Percentiles rank a stretch among this genome's conserved stretches.
Conservation (phyloP, 2,329 filamentous ascomycete genomes). For the Teratosphaeria nubilosa region DNA sequence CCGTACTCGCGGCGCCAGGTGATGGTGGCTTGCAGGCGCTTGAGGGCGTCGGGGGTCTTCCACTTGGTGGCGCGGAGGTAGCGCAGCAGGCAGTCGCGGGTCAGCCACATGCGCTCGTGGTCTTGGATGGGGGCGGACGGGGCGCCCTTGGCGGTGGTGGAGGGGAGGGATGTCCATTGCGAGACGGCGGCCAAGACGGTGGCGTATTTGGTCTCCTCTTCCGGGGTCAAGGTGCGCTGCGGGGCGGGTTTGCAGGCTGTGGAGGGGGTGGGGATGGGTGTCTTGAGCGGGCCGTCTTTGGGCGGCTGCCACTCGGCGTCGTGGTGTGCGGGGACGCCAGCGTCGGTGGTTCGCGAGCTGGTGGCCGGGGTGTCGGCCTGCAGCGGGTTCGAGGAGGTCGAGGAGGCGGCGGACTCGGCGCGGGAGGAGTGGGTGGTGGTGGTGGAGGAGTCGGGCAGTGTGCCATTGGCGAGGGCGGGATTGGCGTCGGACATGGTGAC, state of each 20-base stretch:
- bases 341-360: conserved; percentile 14
- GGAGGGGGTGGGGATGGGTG: conserved; percentile 22
- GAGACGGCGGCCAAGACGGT: conserved; percentile 60
- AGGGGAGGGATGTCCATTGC: conserved; percentile 60
- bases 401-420: conserved; percentile 18
- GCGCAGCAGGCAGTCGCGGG: conserved; percentile 79
- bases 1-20: conserved; percentile 88
- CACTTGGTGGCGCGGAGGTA: conserved; percentile 94
- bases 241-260: conserved; percentile 47
- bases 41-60: conserved; percentile 63
- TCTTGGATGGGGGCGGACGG: conserved; percentile 59
- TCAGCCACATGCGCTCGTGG: conserved; percentile 78
- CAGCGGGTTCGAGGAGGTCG: conserved; percentile 14
- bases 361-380: conserved; percentile 14
- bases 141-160: conserved; percentile 49
- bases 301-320: conserved; percentile 18
- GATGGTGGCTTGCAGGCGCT: conserved; percentile 70
- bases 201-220: conserved; percentile 75
- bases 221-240: conserved; percentile 54
- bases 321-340: conserved; percentile 10
- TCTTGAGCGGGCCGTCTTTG: conserved; percentile 21
- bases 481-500: background rate
- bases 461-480: background rate
- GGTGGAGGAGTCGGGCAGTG: background rate
- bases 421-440: conserved; percentile 8